Base-by-base conservation (phyloP, 371 early-diverging fungal genomes). In the Smittium culicis region DNA sequence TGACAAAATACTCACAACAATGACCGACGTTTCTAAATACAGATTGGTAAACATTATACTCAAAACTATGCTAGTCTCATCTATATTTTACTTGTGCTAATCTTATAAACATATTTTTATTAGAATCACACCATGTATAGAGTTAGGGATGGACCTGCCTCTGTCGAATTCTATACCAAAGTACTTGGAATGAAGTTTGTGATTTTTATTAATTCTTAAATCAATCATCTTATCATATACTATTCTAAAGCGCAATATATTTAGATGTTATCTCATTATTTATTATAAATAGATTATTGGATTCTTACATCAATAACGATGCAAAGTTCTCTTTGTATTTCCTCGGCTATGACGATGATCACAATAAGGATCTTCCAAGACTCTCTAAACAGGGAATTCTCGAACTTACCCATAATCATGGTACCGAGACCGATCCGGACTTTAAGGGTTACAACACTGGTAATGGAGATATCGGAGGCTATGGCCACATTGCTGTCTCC, bases 321-420 rank as follows among this genome's bases (percentile, higher is more conserved):
- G 84, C 84, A 65, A 88, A 91, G 73, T 90, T 91, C 75, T 86
- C 89, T n/a, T 79, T 86, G 67, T 84, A 83, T 71, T 90, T 89
- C 69, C 78, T 91, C 61, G 91, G 85, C 17, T 89, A 88, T 72
- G 71, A 80, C 32, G 78, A 81, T n/a, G 71, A 80, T 60, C 71
- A 71, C 8, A 80, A 80, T 54, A 74, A 80, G 2, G 81, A 81
- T n/a, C 81, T 85, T 68, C 79, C 57, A 29, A 54, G 71, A n/a
- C 68, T 81, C 68, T 77, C 78, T 58, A 82, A 83, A 61, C 83
- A 88, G 55, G 92, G 89, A 65, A 78, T 92, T 14, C 78, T 92
- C 35, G 92, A 92, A 77, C 79, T 92, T 70, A 92, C 92, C 20
- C 89, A 90, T 76, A 91, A 91, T 79, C 89, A 89, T 83, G 91